A percentile compares a stretch with the other conserved stretches of the same genome.
Conservation (phyloP, 495 filamentous ascomycete genomes). For the Bacidia gigantensis region DNA sequence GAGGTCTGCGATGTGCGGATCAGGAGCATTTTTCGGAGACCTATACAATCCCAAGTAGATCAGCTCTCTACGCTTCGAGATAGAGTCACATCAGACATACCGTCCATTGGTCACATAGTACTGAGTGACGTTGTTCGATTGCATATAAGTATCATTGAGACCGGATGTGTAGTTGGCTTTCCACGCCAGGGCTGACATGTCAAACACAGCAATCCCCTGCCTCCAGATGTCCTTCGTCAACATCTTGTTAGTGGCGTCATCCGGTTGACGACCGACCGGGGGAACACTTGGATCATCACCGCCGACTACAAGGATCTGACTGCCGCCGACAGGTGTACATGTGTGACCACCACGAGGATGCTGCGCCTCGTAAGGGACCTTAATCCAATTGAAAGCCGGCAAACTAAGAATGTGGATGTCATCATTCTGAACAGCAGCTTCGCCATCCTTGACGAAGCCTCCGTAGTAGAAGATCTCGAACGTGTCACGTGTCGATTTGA, state of each 20-base stretch:
- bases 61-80: not conserved
- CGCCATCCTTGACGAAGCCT: constrained; percentile 5
- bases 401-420: constrained; percentile 25
- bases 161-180: constrained; percentile 8
- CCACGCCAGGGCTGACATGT: constrained; percentile 12
- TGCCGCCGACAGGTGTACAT: constrained; percentile 13
- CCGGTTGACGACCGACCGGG: no score
- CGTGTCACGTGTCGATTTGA: constrained; percentile 9
- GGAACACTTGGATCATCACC: constrained; percentile 9
- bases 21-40: not conserved
- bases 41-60: not conserved
- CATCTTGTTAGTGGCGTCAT: not conserved
- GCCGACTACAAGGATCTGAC: constrained; percentile 15
- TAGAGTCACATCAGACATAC: not conserved
- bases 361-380: constrained; percentile 14
- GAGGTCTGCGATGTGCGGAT: not conserved
- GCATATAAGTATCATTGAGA: constrained; percentile 4
- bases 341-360: constrained; percentile 11
- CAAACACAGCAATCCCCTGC: constrained; percentile 17
- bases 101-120: constrained; percentile 7
- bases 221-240: constrained; percentile 10
- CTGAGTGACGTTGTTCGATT: constrained; percentile 3
- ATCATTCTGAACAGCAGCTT: constrained; percentile 6
- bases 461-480: constrained; percentile 17
- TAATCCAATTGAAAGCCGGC: constrained; percentile 33